Base-by-base conservation (phyloP, 108 stramenopile genomes). In the Bacterosira constricta region DNA sequence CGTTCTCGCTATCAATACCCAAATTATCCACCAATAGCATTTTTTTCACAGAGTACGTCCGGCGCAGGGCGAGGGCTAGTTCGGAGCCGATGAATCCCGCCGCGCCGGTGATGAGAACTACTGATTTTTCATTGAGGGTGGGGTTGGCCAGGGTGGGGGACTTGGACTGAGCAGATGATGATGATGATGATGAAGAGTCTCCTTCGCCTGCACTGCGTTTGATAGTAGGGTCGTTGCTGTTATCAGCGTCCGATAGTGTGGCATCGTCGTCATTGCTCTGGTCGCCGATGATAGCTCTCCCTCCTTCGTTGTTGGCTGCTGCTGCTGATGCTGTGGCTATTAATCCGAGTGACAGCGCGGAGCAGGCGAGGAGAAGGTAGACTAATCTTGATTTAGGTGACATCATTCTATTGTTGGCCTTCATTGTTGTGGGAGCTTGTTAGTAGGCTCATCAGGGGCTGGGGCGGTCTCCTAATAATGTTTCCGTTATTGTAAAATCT, bases 41-140 rank as follows among this genome's bases (percentile, higher is more conserved):
- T 25, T 81, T 76, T 17, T 79, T 77, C 1, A 86, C 81, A 29
- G 63, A 41, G 73, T 94, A 94, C 34, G 87, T 88, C 15, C 90
- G 87, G 38, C 83, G 75, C 35, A 94, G 73, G 21, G 92, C 90
- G 64, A 94, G 67, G 7, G 88, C 88, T 1, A 94, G 51, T 71
- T 91, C 88, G 18, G 84, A 85, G 31, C 93, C 93, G 58, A 94
- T 45, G 71, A 90, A 91, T 49, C 90, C 89, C 15, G 90, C 93
- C 21, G 89, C 90, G 6, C 93, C 93, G 9, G 87, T 90, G 63
- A 94, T 86, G 38, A 94, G 63, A 3, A 94, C 85, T 20, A 94
- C 92, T 8, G 88, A 89, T 27, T 78, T 42, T n/a, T n/a, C n/a
- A n/a, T n/a, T 27, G 50, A 34, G 32, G 59, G 45, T 21, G 79